Percentiles rank a stretch among this genome's conserved stretches.
Conservation (phyloP, 2,329 filamentous ascomycete genomes). For the Proliferodiscus dingleyae region DNA sequence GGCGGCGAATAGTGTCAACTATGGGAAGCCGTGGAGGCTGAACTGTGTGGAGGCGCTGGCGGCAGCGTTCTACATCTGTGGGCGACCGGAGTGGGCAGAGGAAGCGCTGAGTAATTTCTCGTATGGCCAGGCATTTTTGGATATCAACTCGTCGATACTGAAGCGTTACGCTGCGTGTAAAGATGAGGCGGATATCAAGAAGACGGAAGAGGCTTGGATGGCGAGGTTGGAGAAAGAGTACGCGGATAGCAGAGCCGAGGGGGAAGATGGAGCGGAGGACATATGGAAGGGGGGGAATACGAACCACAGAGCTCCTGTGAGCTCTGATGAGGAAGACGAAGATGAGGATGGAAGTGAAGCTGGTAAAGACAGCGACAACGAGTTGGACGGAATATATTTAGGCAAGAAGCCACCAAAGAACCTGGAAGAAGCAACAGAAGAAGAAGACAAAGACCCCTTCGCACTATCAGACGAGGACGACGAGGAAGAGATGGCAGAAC, state of each 20-base stretch:
- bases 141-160: slow-evolving; percentile 81
- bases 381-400: slow-evolving; percentile 55
- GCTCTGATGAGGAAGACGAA: slow-evolving; percentile 48
- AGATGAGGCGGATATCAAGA: slow-evolving; percentile 78
- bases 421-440: slow-evolving; percentile 36
- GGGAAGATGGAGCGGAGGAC: slow-evolving; percentile 58
- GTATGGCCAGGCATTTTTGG: slow-evolving; percentile 82
- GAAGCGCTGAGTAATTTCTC: slow-evolving; percentile 78
- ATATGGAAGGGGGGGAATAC: slow-evolving; percentile 89
- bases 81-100: slow-evolving; percentile 85
- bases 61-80: slow-evolving; percentile 89
- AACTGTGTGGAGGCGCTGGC: slow-evolving; percentile 96
- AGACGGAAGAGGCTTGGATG: slow-evolving; percentile 82
- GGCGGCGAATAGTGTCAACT: slow-evolving; percentile 95
- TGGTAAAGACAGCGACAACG: slow-evolving; percentile 40
- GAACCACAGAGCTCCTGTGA: slow-evolving; percentile 57
- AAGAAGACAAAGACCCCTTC: slow-evolving; percentile 60
- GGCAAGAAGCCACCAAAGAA: slow-evolving; percentile 45
- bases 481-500: slow-evolving; percentile 83
- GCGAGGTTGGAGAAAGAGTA: slow-evolving; percentile 87
- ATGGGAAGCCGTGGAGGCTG: slow-evolving; percentile 88
- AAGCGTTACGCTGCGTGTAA: slow-evolving; percentile 80
- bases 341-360: slow-evolving; percentile 44
- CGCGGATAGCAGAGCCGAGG: slow-evolving; percentile 66
- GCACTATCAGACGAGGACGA: slow-evolving; percentile 76